phyloP scores from a whole-genome alignment of 106 monocot species.

The Triglochin maritima region DNA sequence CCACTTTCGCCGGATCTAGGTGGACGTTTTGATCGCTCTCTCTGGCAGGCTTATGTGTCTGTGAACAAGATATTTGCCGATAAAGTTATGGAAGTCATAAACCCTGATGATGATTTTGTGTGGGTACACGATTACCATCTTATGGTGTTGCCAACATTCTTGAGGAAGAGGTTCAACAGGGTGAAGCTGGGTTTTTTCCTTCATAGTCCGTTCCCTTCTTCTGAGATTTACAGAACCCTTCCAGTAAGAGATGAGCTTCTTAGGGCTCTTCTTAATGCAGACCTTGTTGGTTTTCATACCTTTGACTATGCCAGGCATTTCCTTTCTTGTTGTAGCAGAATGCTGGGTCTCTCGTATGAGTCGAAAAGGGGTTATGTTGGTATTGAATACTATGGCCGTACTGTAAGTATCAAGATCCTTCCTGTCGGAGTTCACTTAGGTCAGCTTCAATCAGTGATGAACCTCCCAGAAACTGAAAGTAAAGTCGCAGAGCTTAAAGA shows the following conservation, averaged over 20 bases:
- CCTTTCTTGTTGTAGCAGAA: conserved; percentile 10
- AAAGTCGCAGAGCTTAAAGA: conserved; percentile 7
- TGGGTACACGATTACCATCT: conserved; percentile 23
- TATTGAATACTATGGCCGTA: conserved; percentile 13
- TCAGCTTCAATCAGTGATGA: conserved; percentile 7
- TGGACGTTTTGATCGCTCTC: conserved; percentile 11
- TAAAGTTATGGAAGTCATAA: conserved; percentile 15
- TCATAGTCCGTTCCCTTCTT: conserved; percentile 14
- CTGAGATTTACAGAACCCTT: conserved; percentile 13
- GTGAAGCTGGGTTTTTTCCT: conserved; percentile 17
- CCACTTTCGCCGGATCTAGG: conserved; percentile 2
- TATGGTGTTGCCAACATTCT: conserved; percentile 12
- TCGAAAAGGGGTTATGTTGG: conserved; percentile 13
- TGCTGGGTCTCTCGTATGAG: conserved; percentile 8
- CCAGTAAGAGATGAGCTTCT: conserved; percentile 15
- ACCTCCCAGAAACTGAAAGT: conserved; percentile 1
- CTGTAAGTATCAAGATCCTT: conserved; percentile 20
- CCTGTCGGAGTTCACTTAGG: conserved; percentile 14
- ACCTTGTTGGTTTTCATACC: conserved; percentile 11
- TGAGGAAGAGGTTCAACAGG: conserved; percentile 12
- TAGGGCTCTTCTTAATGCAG: conserved; percentile 6
- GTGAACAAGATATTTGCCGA: conserved; percentile 15
- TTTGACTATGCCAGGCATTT: conserved; percentile 19
- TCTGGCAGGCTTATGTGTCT: conserved; percentile 13
- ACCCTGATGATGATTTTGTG: conserved; percentile 8